phyloP scores from a whole-genome alignment of 2,329 filamentous ascomycete genomes.

The Fusarium agapanthi region DNA sequence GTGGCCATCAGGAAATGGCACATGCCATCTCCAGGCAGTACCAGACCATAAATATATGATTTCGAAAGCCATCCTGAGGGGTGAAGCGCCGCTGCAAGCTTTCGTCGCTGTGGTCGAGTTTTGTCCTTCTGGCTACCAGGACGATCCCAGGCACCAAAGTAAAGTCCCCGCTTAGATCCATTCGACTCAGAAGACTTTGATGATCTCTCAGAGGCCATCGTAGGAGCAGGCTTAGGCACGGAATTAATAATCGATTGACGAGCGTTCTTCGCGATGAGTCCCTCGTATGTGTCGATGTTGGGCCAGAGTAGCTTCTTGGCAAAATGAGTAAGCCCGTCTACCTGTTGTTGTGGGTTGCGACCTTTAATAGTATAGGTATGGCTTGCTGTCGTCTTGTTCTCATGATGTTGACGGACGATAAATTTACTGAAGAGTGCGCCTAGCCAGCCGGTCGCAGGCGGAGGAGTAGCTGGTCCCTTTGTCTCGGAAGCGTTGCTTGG shows the following conservation, averaged over 20 bases:
- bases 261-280: slow-evolving; percentile 58
- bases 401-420: slow-evolving; percentile 54
- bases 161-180: slow-evolving; percentile 53
- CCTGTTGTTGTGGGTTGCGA: slow-evolving; percentile 65
- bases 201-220: neutral
- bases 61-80: slow-evolving; percentile 73
- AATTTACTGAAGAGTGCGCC: slow-evolving; percentile 65
- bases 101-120: slow-evolving; percentile 57
- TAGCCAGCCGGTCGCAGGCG: slow-evolving; percentile 56
- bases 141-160: slow-evolving; percentile 56
- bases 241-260: slow-evolving; percentile 49
- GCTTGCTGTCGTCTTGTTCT: slow-evolving; percentile 46
- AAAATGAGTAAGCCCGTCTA: slow-evolving; percentile 70
- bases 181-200: slow-evolving; percentile 48
- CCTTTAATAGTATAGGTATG: slow-evolving; percentile 62
- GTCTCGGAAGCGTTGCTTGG: slow-evolving; percentile 2
- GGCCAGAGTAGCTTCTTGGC: slow-evolving; percentile 71
- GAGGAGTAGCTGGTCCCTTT: slow-evolving; percentile 12
- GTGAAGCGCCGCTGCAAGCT: slow-evolving; percentile 66
- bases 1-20: slow-evolving; percentile 73
- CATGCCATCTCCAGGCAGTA: slow-evolving; percentile 70
- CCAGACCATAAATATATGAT: slow-evolving; percentile 71
- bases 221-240: slow-evolving; percentile 44
- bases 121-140: slow-evolving; percentile 45
- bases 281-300: slow-evolving; percentile 61